phyloP scores from a whole-genome alignment of 78 protist genomes.

The Polysphondylium violaceum region DNA sequence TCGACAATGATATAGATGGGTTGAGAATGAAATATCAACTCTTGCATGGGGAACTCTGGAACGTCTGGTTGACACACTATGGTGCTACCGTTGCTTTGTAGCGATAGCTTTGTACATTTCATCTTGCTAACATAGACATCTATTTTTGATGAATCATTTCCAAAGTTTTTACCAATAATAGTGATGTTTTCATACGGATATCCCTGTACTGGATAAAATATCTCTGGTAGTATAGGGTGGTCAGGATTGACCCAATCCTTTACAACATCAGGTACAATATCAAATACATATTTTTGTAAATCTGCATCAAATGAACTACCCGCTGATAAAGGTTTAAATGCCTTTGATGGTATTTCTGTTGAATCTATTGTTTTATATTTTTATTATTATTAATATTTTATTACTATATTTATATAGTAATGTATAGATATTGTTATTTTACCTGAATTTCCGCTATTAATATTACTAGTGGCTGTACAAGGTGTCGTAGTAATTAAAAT shows the following conservation, averaged over 20 bases:
- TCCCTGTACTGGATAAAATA: not conserved
- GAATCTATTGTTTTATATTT: too few species aligned
- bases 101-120: not conserved
- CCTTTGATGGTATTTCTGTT: not conserved
- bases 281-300: not conserved
- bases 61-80: too few species aligned
- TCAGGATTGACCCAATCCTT: not conserved
- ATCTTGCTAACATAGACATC: not conserved
- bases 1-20: conserved; percentile 1
- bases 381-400: too few species aligned
- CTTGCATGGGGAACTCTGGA: not conserved
- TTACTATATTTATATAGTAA: too few species aligned
- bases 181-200: not conserved
- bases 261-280: not conserved
- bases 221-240: not conserved
- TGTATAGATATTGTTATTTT: too few species aligned
- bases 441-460: too few species aligned
- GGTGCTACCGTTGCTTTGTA: not conserved
- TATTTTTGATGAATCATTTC: not conserved
- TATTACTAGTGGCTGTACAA: too few species aligned
- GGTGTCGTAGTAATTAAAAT: too few species aligned
- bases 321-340: not conserved
- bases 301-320: too few species aligned
- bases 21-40: not conserved
- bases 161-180: conserved; percentile 20